Evolutionary conservation across 164 flowering plant species (phyloP).

Genomic region (Aristolochia contorta): DNA sequence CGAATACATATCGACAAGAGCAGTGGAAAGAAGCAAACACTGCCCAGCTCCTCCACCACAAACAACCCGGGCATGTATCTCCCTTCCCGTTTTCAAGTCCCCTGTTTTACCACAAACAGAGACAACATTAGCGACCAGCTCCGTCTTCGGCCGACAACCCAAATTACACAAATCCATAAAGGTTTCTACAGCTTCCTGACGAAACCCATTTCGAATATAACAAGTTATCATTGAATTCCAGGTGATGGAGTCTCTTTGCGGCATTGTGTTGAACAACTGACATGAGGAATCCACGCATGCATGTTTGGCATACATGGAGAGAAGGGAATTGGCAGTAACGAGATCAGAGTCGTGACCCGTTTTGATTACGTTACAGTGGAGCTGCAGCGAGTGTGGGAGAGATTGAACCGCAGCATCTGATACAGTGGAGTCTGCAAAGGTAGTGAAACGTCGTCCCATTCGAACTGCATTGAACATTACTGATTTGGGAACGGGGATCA

Average conservation of each 20-base stretch:
- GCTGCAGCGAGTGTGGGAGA: slow-evolving; percentile 28
- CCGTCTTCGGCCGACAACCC: slow-evolving; percentile 13
- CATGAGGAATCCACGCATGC: slow-evolving; percentile 16
- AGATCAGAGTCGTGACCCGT: slow-evolving; percentile 22
- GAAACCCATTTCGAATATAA: slow-evolving; percentile 30
- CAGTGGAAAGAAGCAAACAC: slow-evolving; percentile 29
- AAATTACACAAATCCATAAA: slow-evolving; percentile 11
- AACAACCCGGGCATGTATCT: slow-evolving; percentile 35
- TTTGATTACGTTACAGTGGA: slow-evolving; percentile 36
- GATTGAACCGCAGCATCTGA: slow-evolving; percentile 7
- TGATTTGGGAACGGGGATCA: too few relatives aligned
- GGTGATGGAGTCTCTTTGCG: slow-evolving; percentile 32
- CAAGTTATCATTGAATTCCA: slow-evolving; percentile 48
- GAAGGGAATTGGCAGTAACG: slow-evolving; percentile 43
- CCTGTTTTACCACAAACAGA: slow-evolving; percentile 22
- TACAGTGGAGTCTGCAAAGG: too few relatives aligned
- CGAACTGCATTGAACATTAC: too few relatives aligned
- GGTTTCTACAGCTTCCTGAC: slow-evolving; percentile 15
- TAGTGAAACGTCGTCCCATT: too few relatives aligned
- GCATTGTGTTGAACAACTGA: slow-evolving; percentile 48
- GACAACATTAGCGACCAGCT: slow-evolving; percentile 37
- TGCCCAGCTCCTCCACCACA: slow-evolving; percentile 18
- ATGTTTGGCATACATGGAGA: slow-evolving; percentile 44
- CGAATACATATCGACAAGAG: slow-evolving; percentile 46
- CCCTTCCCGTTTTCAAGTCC: slow-evolving; percentile 24